Evolutionary conservation across 805 yeast species (phyloP).

Genomic region (Komagataella ulmi): DNA sequence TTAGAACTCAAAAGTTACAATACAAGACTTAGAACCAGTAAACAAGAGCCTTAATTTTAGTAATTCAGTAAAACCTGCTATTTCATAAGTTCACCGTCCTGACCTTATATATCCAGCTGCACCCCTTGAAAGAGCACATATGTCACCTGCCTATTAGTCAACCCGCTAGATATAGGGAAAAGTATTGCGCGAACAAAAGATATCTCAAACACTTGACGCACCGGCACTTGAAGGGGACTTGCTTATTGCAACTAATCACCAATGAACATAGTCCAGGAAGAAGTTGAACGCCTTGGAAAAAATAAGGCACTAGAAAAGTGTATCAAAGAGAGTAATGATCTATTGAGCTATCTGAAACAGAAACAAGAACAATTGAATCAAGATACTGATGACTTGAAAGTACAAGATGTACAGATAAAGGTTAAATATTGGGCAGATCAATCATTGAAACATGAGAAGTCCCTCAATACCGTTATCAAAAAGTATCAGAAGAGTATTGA

Average conservation of each 20-base stretch:
- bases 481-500: constrained; percentile 14
- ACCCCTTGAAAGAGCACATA: too few species aligned
- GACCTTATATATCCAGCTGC: too few species aligned
- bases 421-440: constrained; percentile 12
- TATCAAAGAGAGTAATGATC: constrained; percentile 13
- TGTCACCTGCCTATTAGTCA: too few species aligned
- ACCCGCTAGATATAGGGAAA: too few species aligned
- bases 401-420: constrained; percentile 3
- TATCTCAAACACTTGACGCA: not conserved
- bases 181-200: not conserved
- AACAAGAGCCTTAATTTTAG: too few species aligned
- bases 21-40: too few species aligned
- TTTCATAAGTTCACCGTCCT: too few species aligned
- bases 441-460: constrained; percentile 17
- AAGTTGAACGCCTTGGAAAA: constrained; percentile 14
- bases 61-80: too few species aligned
- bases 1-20: too few species aligned
- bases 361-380: constrained; percentile 11
- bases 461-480: constrained; percentile 13
- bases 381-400: constrained; percentile 3
- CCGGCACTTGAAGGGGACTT: not conserved
- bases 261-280: constrained; percentile 13
- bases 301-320: constrained; percentile 16
- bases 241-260: not conserved
- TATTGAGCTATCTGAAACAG: constrained; percentile 12